Base-by-base conservation (phyloP, 2,329 filamentous ascomycete genomes). In the Colletotrichum musicola region DNA sequence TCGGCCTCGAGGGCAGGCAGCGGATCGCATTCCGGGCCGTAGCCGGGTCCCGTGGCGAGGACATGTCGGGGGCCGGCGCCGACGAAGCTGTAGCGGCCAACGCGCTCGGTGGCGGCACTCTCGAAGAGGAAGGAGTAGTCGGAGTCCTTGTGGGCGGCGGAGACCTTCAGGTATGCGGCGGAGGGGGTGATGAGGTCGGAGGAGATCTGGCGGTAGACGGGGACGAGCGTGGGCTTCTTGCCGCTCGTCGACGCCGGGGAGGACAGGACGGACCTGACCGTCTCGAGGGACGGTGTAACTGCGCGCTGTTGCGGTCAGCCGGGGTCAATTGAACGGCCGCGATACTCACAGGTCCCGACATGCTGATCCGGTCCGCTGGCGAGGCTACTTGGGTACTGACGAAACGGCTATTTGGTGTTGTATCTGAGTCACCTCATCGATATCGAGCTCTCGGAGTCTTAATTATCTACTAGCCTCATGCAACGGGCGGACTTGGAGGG, bases 81-180 rank as follows among this genome's bases (percentile, higher is more conserved):
- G 69, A 99, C 88, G 81, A 99, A 99, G 83, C 94, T 97, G 81
- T 98, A 98, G 75, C 96, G 88, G 67, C 95, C 95, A 72, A 99
- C 94, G 18, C 92, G 94, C 81, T 98, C 95, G 30, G 94, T 95
- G 22, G 95, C 94, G 27, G 95, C 96, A 75, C 94, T 97, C 82
- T 99, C 96, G 80, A 97, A 97, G 55, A 99, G 89, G 79, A 98
- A 98, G 4, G 95, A 98, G 75, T 93, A 90, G 73, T 93, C 90
- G 56, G 92, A 93, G 49, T 79, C 75, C 73, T 87, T 83, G 35
- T 88, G 92, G 85, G 92, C 90, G 71, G 90, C 87, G 42, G 93
- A 91, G 73, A 98, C 87, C 82, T 98, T 98, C 73, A 99, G 88
- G 81, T 98, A 99, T 74, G 97, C 95, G 71, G 93, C 89, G n/a